Conservation (phyloP, 1,284 basidiomycete species). For the Pterulicium gracile region DNA sequence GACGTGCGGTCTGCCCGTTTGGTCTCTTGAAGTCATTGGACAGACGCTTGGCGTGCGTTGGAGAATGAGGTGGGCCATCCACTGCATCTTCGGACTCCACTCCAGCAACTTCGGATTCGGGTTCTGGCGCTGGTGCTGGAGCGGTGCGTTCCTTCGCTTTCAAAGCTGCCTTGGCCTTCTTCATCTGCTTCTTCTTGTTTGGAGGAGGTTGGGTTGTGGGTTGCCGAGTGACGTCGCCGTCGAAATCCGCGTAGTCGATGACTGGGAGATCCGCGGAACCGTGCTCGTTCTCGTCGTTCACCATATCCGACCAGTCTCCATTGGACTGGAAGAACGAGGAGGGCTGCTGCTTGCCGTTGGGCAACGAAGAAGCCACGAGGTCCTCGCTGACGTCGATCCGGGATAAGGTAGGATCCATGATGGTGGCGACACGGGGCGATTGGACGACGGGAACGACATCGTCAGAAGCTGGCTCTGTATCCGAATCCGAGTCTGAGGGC, state of each 20-base stretch:
- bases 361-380: constrained; percentile 17
- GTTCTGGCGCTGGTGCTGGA: constrained; percentile 15
- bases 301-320: constrained; percentile 72
- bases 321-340: constrained; percentile 42
- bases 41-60: constrained; percentile 20
- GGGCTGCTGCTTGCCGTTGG: constrained; percentile 20
- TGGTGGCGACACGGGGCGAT: background rate
- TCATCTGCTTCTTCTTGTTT: constrained; percentile 25
- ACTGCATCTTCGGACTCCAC: constrained; percentile 13
- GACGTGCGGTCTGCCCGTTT: constrained; percentile 50
- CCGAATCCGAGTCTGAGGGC: constrained; percentile 52
- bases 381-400: constrained; percentile 44
- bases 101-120: constrained; percentile 14
- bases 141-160: constrained; percentile 15
- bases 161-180: constrained; percentile 14
- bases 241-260: constrained; percentile 68
- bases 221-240: constrained; percentile 24
- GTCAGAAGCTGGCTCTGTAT: constrained; percentile 53
- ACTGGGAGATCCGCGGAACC: constrained; percentile 60
- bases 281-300: constrained; percentile 55
- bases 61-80: constrained; percentile 13
- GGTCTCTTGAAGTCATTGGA: constrained; percentile 21
- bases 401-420: constrained; percentile 54
- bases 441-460: constrained; percentile 36
- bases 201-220: constrained; percentile 18